These are phyloP conservation scores for Brassica nigra DNA, from an alignment of 345 rosid genomes.

Conservation along the genomic window DNA sequence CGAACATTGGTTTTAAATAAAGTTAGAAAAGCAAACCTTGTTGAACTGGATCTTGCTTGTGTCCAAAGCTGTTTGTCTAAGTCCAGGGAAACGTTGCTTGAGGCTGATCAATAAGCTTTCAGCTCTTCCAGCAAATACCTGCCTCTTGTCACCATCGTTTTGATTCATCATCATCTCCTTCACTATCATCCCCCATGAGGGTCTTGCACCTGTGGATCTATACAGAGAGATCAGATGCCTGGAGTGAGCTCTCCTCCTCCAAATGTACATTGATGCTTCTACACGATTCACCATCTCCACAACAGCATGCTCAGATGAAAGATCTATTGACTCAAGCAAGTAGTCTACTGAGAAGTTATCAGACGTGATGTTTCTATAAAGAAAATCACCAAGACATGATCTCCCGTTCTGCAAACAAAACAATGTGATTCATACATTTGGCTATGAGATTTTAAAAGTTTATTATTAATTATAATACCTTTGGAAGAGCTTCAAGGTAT, in stretches of 20 bases:
- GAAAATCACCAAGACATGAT: slow-evolving; percentile 78
- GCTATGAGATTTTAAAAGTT: not conserved
- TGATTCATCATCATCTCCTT: slow-evolving; percentile 82
- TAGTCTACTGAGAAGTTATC: slow-evolving; percentile 79
- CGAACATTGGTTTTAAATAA: no score
- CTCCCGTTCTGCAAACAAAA: slow-evolving; percentile 70
- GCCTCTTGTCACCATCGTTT: slow-evolving; percentile 87
- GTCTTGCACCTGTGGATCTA: slow-evolving; percentile 60
- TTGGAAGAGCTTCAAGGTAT: slow-evolving; percentile 83
- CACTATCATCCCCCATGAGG: slow-evolving; percentile 88
- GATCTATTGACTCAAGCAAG: slow-evolving; percentile 82
- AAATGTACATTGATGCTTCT: slow-evolving; percentile 76
- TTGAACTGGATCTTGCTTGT: slow-evolving; percentile 91
- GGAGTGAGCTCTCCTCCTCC: slow-evolving; percentile 73
- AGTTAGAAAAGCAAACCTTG: slow-evolving; percentile 56
- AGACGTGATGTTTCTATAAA: slow-evolving; percentile 78
- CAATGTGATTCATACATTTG: not conserved
- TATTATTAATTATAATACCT: slow-evolving; percentile 45
- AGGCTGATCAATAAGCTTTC: slow-evolving; percentile 77
- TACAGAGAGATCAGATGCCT: slow-evolving; percentile 55
- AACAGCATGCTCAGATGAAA: slow-evolving; percentile 79
- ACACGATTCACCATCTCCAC: slow-evolving; percentile 83
- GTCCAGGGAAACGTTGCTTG: slow-evolving; percentile 87
- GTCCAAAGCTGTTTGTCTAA: slow-evolving; percentile 85
- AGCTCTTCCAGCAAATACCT: slow-evolving; percentile 76